A percentile compares a stretch with the other conserved stretches of the same genome.
phyloP scores from a whole-genome alignment of 1,284 basidiomycete species.

The Peniophora sp. region DNA sequence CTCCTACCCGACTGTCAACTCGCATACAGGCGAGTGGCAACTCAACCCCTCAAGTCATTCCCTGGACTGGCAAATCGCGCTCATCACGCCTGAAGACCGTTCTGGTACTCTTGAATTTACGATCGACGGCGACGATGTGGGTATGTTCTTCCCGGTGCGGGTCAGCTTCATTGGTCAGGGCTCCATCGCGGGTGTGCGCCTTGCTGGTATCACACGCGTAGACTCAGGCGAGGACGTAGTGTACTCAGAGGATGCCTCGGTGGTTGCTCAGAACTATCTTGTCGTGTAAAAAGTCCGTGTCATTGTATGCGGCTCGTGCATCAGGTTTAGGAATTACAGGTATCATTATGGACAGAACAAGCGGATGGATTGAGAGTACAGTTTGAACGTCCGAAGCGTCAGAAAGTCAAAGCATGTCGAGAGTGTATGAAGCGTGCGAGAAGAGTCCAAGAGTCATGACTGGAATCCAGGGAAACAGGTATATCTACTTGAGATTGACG shows the following conservation, averaged over 20 bases:
- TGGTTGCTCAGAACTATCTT: conserved; percentile 67
- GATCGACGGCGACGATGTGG: conserved; percentile 76
- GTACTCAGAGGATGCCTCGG: conserved; percentile 75
- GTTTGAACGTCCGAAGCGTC: too few relatives aligned
- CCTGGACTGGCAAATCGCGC: conserved; percentile 77
- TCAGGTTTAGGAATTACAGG: too few relatives aligned
- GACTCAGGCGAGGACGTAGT: conserved; percentile 52
- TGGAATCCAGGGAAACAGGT: too few relatives aligned
- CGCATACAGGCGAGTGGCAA: conserved; percentile 73
- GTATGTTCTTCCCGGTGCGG: conserved; percentile 88
- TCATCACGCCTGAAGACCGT: conserved; percentile 50
- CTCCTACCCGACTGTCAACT: conserved; percentile 80
- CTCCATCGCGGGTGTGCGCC: conserved; percentile 65
- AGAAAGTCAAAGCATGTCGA: too few relatives aligned
- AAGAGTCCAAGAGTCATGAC: too few relatives aligned
- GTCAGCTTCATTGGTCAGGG: conserved; percentile 78
- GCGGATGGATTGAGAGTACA: too few relatives aligned
- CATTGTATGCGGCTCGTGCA: too few relatives aligned
- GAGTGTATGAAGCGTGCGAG: too few relatives aligned
- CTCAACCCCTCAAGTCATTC: conserved; percentile 74
- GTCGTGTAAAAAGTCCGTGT: conserved; percentile 32
- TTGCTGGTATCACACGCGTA: conserved; percentile 49
- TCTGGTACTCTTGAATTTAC: conserved; percentile 85
- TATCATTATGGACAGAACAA: too few relatives aligned
- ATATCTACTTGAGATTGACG: too few relatives aligned